Evolutionary conservation across 768 basidiomycete genomes (phyloP).

Genomic region (Xanthoconium purpureum): DNA sequence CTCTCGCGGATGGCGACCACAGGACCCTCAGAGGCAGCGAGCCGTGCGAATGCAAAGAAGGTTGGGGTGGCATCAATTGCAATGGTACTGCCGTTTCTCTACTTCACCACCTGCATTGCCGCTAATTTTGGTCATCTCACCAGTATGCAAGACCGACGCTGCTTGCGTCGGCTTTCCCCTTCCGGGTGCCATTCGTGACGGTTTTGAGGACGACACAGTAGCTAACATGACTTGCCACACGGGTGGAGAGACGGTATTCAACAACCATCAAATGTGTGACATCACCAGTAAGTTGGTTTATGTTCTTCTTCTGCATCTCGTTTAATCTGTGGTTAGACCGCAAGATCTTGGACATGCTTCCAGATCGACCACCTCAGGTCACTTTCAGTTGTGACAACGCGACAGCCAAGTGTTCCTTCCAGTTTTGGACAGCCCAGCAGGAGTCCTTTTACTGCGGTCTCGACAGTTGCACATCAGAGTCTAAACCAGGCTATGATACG

Average conservation of each 20-base stretch:
- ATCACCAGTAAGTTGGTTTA: conserved; percentile 77
- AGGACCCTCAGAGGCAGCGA: conserved; percentile 76
- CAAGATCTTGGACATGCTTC: conserved; percentile 92
- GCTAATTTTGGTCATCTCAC: not conserved
- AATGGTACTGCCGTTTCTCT: conserved; percentile 61
- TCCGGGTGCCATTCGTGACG: conserved; percentile 37
- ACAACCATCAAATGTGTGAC: conserved; percentile 96
- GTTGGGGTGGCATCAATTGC: conserved; percentile 96
- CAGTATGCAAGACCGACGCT: conserved; percentile 83
- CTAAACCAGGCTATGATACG: conserved; percentile 50
- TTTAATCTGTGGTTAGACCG: conserved; percentile 53
- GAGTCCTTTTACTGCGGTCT: conserved; percentile 97
- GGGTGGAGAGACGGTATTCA: conserved; percentile 90
- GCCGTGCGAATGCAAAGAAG: conserved; percentile 86
- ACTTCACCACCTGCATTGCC: not conserved
- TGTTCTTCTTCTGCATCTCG: not conserved
- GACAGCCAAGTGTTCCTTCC: conserved; percentile 77
- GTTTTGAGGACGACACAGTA: conserved; percentile 39
- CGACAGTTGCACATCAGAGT: conserved; percentile 56
- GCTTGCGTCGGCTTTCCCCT: conserved; percentile 82
- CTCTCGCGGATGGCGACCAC: conserved; percentile 85
- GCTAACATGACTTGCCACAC: conserved; percentile 91
- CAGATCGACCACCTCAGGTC: conserved; percentile 87
- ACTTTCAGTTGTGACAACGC: conserved; percentile 85
- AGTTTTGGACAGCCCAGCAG: conserved; percentile 95